Evolutionary conservation across 31 red algal species (phyloP).

Genomic region (Pterothamnion heteromorphum): DNA sequence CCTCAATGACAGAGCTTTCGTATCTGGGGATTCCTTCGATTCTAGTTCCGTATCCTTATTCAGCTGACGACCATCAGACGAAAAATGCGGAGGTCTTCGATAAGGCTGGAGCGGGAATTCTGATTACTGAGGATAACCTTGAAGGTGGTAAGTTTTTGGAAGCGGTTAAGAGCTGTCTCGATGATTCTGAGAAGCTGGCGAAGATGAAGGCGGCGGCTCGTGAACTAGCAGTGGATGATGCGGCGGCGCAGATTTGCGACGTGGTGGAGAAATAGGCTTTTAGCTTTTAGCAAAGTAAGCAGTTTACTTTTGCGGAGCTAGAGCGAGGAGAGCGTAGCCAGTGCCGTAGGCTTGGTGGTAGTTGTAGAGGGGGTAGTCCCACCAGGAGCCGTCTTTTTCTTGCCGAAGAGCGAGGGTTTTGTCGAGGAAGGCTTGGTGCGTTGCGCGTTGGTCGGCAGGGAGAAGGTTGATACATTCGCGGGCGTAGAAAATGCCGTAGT

Average conservation of each 20-base stretch:
- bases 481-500: neutral
- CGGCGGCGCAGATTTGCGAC: neutral
- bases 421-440: neutral
- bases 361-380: constrained; percentile 9
- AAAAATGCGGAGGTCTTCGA: neutral
- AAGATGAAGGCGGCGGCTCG: neutral
- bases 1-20: neutral
- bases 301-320: too few relatives aligned
- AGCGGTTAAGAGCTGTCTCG: neutral
- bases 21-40: neutral
- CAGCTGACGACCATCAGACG: neutral
- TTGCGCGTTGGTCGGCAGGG: neutral
- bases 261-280: neutral
- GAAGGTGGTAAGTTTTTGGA: neutral
- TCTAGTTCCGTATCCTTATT: neutral
- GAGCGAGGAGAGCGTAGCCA: neutral
- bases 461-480: neutral
- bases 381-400: neutral
- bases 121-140: neutral
- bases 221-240: neutral
- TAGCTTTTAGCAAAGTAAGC: too few relatives aligned
- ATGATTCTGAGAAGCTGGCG: neutral
- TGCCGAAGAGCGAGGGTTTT: neutral
- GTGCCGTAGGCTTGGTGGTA: constrained; percentile 21
- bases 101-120: neutral